Percentiles rank a stretch among this genome's conserved stretches.
phyloP scores from a whole-genome alignment of 345 rosid genomes.

The Lepidium africanum region DNA sequence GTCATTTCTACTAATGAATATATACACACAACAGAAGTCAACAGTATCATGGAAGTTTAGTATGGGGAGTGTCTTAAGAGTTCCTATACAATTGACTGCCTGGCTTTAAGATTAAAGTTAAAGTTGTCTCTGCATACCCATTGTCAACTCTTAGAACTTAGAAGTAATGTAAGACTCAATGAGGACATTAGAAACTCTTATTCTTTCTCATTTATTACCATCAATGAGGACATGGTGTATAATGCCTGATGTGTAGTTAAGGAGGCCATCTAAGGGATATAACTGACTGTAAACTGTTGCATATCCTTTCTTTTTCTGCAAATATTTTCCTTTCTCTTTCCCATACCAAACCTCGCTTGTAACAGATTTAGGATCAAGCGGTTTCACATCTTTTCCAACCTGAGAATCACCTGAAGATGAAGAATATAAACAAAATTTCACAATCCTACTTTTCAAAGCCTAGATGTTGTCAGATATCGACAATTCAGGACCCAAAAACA shows the following conservation, averaged over 20 bases:
- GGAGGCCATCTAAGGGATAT: conserved; percentile 71
- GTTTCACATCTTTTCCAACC: conserved; percentile 50
- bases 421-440: neutral
- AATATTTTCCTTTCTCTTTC: conserved; percentile 41
- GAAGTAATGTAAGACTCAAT: conserved; percentile 37
- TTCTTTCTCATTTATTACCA: conserved; percentile 27
- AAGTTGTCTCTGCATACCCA: neutral
- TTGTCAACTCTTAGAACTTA: neutral
- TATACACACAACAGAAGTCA: neutral
- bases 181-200: neutral
- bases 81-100: neutral
- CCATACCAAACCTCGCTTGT: conserved; percentile 74
- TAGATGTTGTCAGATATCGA: neutral
- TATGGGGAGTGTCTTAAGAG: neutral
- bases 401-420: conserved; percentile 52
- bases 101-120: neutral
- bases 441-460: neutral
- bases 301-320: conserved; percentile 31
- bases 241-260: conserved; percentile 77
- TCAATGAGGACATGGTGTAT: conserved; percentile 73
- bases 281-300: conserved; percentile 67
- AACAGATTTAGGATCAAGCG: conserved; percentile 49
- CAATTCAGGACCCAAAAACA: neutral
- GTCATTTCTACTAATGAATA: neutral
- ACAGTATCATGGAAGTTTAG: neutral